These are phyloP conservation scores for Oryza glaberrima DNA, from an alignment of 176 grass and related monocot genomes.

Conservation along the genomic window DNA sequence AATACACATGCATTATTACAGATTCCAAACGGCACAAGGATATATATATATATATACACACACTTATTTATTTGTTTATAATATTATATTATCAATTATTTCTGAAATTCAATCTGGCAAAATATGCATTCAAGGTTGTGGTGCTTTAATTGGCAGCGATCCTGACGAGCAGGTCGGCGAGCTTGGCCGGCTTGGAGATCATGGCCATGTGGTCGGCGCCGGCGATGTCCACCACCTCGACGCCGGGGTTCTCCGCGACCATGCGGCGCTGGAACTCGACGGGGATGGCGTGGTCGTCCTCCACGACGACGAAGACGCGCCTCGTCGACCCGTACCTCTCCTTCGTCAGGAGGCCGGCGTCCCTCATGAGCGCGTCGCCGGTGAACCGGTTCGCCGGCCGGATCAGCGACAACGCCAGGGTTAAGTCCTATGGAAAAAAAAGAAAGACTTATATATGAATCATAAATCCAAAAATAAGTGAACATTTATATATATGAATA, in stretches of 20 bases:
- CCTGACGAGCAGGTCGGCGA: conserved; percentile 22
- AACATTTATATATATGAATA: background rate
- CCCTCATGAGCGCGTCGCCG: conserved; percentile 17
- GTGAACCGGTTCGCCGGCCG: conserved; percentile 31
- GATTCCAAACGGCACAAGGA: no score
- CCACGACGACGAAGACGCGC: conserved; percentile 25
- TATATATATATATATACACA: no score
- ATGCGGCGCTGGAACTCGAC: conserved; percentile 33
- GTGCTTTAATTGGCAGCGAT: background rate
- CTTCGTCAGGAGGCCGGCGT: background rate
- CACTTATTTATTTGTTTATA: no score
- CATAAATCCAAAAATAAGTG: no score
- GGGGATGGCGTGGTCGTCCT: background rate
- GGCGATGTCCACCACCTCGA: background rate
- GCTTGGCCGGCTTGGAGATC: conserved; percentile 16
- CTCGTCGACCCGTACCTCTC: background rate
- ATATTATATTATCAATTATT: no score
- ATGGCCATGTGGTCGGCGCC: conserved; percentile 38
- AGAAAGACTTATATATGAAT: background rate
- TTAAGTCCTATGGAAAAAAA: conserved; percentile 18
- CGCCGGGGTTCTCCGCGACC: conserved; percentile 12
- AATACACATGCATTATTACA: no score
- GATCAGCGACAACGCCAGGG: conserved; percentile 4
- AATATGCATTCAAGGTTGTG: background rate
- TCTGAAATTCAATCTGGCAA: no score